Evolutionary conservation across 768 basidiomycete species (phyloP), one percentile per base, ranked within the genome.

Genomic region (Lactifluus rugatus): DNA sequence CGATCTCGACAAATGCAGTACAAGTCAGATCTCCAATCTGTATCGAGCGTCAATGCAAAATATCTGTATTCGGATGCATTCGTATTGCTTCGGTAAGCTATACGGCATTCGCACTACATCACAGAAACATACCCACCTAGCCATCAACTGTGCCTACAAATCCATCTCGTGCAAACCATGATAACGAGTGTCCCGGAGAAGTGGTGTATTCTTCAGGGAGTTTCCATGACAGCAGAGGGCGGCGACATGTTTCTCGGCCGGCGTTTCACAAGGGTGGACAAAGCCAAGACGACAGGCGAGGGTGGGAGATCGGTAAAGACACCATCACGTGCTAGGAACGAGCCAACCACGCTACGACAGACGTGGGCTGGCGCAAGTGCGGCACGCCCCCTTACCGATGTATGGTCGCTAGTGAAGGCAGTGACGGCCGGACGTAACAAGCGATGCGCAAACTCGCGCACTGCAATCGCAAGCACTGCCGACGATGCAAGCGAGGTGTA

Each of bases 401-500:
- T 16, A 7, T 45, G 13, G 23, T 62, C 61, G 7, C 26, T 44
- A 13, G 37, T 17, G 41, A 56, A 39, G 26, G 57, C 48, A 41
- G 51, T 56, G 49, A 56, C 48, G 8, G 57, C 54, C 8, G 49
- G 34, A 34, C 41, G 17, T 13, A 64, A 14, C n/a, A 64, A 25
- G 1, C 28, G 31, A 14, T 49, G 62, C 10, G 53, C 51, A 37
- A 64, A 56, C 32, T 25, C 54, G 19, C 63, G 61, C 25, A 59
- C 50, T 5, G 57, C 46, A n/a, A 64, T 50, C 19, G 49, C 52
- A 5, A 64, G 37, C 17, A 59, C 37, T 9, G 63, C 63, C 3
- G 49, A 58, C 10, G 62, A 48, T 3, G 53, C 56, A 1, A 61
- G 32, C 5, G 44, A 47, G 2, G 8, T 26, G 5, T 26, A 28